Evolutionary conservation across 768 basidiomycete genomes (phyloP), one percentile per base, ranked within the genome.

Genomic region (Amanita fuliginea): DNA sequence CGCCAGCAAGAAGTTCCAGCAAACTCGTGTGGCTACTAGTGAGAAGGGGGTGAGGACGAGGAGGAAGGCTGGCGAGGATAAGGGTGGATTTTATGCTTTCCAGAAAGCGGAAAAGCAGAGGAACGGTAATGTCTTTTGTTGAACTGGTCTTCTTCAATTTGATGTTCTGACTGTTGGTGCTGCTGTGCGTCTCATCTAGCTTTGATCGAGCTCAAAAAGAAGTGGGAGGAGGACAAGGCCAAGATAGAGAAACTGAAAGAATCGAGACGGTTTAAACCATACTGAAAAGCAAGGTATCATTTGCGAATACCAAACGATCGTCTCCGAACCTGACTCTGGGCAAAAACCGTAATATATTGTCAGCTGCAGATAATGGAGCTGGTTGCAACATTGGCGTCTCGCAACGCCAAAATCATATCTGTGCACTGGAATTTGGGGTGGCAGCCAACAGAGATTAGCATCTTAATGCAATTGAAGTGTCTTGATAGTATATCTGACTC

Each of bases 31-130:
- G 73, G 64, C 80, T 18, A 56, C 80, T 18, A 56, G 63, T 34
- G 61, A 61, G 68, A 57, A 68, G 50, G 57, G 65, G 69, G 57
- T 65, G 40, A 71, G 66, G 46, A 71, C 68, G 54, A 77, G 75
- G 66, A 80, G 76, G 62, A 75, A 76, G 53, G 71, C 72, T 55
- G 79, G 80, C 62, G 71, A 72, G 55, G 79, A 81, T 63, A 86
- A 81, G 59, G 77, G 75, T 42, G 74, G 75, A 3, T 94, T 96
- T 61, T 95, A 97, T 64, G 82, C 80, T 21, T 95, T 93, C 75
- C 91, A 96, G 64, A 80, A 82, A 59, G 84, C 83, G 42, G 93
- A 93, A 65, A 86, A 85, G 68, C 93, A 93, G 63, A 70, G 90
- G 51, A 77, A 83, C 64, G 82, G 92, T 93, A n/a, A 57, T 49